Evolutionary conservation across 805 yeast genomes (phyloP).

Genomic region (Candida suzukii): DNA sequence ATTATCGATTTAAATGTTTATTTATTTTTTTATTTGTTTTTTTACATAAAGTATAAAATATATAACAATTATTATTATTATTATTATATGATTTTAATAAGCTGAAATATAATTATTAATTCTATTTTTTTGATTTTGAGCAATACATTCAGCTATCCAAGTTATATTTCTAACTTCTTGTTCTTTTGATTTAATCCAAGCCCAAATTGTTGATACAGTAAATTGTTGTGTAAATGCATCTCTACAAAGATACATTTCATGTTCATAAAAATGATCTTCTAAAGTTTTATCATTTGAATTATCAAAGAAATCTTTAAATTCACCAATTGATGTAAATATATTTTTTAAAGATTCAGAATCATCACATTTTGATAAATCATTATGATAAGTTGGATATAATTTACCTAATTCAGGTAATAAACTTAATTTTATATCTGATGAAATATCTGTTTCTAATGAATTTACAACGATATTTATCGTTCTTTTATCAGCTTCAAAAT

Average conservation of each 20-base stretch:
- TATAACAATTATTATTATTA: neutral
- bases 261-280: constrained; percentile 90
- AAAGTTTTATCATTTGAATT: constrained; percentile 48
- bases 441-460: constrained; percentile 76
- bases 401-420: constrained; percentile 81
- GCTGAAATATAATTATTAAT: constrained; percentile 87
- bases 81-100: constrained; percentile 32
- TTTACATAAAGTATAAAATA: neutral
- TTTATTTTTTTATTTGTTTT: neutral
- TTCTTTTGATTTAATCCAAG: constrained; percentile 92
- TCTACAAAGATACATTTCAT: constrained; percentile 88
- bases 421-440: constrained; percentile 60
- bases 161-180: constrained; percentile 96
- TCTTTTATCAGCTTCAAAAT: constrained; percentile 93
- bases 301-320: constrained; percentile 55
- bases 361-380: constrained; percentile 65
- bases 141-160: constrained; percentile 99
- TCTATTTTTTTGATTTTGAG: constrained; percentile 95
- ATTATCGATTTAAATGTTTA: too few species aligned
- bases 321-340: constrained; percentile 57
- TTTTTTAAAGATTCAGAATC: constrained; percentile 78
- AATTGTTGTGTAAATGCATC: constrained; percentile 96
- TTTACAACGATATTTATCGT: constrained; percentile 87
- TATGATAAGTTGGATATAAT: constrained; percentile 65
- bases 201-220: constrained; percentile 85